Conservation (phyloP, 2,329 filamentous ascomycete species). For the Diplodia scrobiculata region DNA sequence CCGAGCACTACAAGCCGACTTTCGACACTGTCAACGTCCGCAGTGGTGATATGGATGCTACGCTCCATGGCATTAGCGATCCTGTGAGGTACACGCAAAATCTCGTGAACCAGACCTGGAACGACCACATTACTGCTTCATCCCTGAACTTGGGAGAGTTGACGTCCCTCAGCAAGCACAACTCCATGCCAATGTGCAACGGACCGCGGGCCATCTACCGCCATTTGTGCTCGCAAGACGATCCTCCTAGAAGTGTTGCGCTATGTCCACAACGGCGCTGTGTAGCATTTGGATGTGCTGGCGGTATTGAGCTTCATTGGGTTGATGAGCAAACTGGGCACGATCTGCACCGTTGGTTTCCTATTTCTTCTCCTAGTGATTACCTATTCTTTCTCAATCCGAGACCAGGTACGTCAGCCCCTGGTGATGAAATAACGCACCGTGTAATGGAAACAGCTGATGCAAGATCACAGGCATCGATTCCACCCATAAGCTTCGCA, state of each 20-base stretch:
- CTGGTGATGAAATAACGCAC: background rate
- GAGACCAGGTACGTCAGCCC: conserved; percentile 43
- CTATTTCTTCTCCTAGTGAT: conserved; percentile 57
- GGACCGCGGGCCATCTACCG: conserved; percentile 49
- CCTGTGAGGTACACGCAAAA: conserved; percentile 34
- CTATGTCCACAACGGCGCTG: conserved; percentile 66
- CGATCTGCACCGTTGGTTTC: conserved; percentile 59
- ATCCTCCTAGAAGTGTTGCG: conserved; percentile 65
- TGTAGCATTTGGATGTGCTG: conserved; percentile 65
- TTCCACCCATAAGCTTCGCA: conserved; percentile 59
- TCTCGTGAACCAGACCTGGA: conserved; percentile 40
- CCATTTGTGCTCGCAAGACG: conserved; percentile 61
- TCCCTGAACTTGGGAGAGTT: background rate
- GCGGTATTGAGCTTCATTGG: conserved; percentile 67
- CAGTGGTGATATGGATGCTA: conserved; percentile 35
- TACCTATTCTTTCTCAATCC: conserved; percentile 63
- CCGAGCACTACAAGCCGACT: background rate
- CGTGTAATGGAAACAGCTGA: background rate
- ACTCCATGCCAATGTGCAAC: background rate
- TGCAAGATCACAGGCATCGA: conserved; percentile 42
- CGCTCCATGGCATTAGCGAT: conserved; percentile 36
- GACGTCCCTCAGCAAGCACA: background rate
- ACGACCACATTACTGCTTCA: conserved; percentile 31
- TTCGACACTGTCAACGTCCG: conserved; percentile 39
- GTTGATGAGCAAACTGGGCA: conserved; percentile 53